A percentile compares a stretch with the other conserved stretches of the same genome.
phyloP scores from a whole-genome alignment of 192 early-diverging fungal genomes.

The Coemansia sp. region DNA sequence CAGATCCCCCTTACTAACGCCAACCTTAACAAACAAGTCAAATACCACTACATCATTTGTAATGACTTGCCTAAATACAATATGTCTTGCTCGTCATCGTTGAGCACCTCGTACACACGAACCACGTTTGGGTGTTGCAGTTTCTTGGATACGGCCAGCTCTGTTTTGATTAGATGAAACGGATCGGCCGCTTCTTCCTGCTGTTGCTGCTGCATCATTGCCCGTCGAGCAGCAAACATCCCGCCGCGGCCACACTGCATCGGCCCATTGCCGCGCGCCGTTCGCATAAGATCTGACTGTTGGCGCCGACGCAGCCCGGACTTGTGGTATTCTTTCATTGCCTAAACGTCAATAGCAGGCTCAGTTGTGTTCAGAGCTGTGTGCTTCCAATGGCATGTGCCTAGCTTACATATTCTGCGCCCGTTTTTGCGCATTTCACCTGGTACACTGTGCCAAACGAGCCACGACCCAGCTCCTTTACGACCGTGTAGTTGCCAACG shows the following conservation, averaged over 20 bases:
- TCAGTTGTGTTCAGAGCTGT: neutral
- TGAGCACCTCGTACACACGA: constrained; percentile 87
- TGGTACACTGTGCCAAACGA: constrained; percentile 87
- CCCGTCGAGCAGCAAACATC: constrained; percentile 36
- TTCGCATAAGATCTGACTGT: constrained; percentile 54
- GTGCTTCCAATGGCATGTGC: neutral
- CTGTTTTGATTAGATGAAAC: constrained; percentile 79
- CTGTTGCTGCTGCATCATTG: constrained; percentile 27
- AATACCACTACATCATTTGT: neutral
- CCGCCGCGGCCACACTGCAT: constrained; percentile 57
- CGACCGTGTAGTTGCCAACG: constrained; percentile 82
- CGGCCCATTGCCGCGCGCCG: constrained; percentile 46
- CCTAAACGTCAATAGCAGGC: constrained; percentile 27
- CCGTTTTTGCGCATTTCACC: constrained; percentile 59
- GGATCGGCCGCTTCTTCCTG: constrained; percentile 60
- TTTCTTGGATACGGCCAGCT: constrained; percentile 95
- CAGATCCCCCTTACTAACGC: neutral
- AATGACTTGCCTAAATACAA: constrained; percentile 61
- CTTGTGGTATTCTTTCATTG: constrained; percentile 94
- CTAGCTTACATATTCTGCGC: constrained; percentile 19
- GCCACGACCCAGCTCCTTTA: constrained; percentile 78
- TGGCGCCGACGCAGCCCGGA: constrained; percentile 73
- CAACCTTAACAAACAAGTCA: neutral
- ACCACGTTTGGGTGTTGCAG: constrained; percentile 87
- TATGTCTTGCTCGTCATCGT: constrained; percentile 81